Base-by-base conservation (phyloP, 1,284 basidiomycete genomes). In the Rhodotorula sp. region DNA sequence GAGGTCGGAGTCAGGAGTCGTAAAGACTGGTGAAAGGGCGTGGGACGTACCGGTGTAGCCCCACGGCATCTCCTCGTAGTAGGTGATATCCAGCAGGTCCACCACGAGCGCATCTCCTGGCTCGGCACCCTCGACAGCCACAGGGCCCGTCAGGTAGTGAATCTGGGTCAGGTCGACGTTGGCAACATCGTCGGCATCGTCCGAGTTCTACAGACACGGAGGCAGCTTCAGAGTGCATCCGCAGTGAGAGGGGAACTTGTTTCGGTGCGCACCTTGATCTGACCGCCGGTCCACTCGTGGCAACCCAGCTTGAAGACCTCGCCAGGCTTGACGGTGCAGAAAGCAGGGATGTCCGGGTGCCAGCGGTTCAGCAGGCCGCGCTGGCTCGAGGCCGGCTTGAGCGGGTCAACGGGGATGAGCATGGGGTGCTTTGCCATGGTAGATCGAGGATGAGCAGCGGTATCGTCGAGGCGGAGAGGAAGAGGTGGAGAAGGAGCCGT, bases 41-140 rank as follows among this genome's bases (percentile, higher is more conserved):
- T 44, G 9, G 15, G 34, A 44, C 52, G 40, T 31, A 2, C 64
- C 68, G 1, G 68, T 70, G 77, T 89, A 91, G 0, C 89, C 89
- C 89, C 89, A 91, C 0, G 88, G 88, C 86, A 88, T 87, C 77
- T 89, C 84, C 30, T 88, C 87, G 76, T 89, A 90, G 4, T 89
- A 87, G 26, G 80, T 82, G 44, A 91, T 87, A 87, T 91, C 88
- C 26, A 91, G 80, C 66, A 91, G 89, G 70, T 91, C 89, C 13
- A 90, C 79, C 7, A 89, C 87, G 18, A 91, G 83, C 64, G 88
- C 89, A 77, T 91, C 89, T 9, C 89, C 89, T 0, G 89, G 89
- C 75, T 89, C 86, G 2, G 89, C 87, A 13, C 87, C 88, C 70
- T 89, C 87, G 24, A 91, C 85, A 0, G 85, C 86, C 65, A 91